phyloP scores from a whole-genome alignment of 345 rosid genomes.

The Lepidium didymum region DNA sequence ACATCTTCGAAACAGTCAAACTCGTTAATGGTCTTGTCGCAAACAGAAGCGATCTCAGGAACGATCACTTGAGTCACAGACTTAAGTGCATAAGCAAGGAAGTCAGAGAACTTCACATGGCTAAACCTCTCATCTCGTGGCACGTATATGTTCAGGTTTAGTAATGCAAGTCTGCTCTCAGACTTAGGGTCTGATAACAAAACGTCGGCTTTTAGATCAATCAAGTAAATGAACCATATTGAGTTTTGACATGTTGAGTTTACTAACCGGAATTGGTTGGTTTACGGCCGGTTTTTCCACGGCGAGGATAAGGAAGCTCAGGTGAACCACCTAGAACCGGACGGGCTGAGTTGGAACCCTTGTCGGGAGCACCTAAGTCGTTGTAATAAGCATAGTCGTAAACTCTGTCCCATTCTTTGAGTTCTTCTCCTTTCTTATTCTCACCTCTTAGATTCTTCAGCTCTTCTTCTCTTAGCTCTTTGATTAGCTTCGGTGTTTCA shows the following conservation, averaged over 20 bases:
- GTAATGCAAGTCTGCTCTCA: conserved; percentile 64
- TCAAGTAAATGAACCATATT: neutral
- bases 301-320: conserved; percentile 71
- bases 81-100: conserved; percentile 75
- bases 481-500: conserved; percentile 67
- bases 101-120: conserved; percentile 76
- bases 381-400: conserved; percentile 86
- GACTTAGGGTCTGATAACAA: conserved; percentile 46
- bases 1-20: conserved; percentile 74
- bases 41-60: conserved; percentile 60
- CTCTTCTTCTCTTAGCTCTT: conserved; percentile 61
- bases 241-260: neutral
- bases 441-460: conserved; percentile 54
- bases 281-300: conserved; percentile 81
- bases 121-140: conserved; percentile 87
- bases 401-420: conserved; percentile 90
- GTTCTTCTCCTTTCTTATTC: conserved; percentile 40
- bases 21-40: conserved; percentile 74
- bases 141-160: conserved; percentile 69
- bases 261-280: conserved; percentile 52
- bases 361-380: conserved; percentile 77
- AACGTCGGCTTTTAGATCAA: neutral
- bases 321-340: conserved; percentile 69
- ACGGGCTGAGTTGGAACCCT: conserved; percentile 46
- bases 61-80: conserved; percentile 54